Conservation (phyloP, 345 rosid species). For the Salix exigua region DNA sequence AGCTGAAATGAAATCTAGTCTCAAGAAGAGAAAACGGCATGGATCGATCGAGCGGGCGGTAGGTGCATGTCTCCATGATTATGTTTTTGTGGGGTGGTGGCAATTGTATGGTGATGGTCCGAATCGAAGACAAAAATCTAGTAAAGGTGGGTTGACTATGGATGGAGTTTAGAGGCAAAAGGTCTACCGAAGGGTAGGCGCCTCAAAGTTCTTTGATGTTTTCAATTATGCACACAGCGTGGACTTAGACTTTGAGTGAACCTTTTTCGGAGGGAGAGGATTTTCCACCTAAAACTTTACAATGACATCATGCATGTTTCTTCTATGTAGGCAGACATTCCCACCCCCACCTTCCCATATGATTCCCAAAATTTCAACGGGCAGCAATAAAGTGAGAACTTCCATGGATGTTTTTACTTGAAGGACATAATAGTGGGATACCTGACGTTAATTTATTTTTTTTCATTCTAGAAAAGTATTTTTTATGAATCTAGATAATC, state of each 20-base stretch:
- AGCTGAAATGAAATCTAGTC: neutral
- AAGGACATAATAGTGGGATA: neutral
- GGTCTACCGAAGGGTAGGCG: neutral
- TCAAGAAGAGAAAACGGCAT: neutral
- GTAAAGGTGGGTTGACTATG: neutral
- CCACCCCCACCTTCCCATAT: neutral
- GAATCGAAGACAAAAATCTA: neutral
- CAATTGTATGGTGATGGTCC: neutral
- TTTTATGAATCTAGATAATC: too few species aligned
- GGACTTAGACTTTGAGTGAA: neutral
- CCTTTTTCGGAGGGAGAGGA: neutral
- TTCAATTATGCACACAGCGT: neutral
- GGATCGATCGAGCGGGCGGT: neutral
- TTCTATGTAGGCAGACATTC: neutral
- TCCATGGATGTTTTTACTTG: neutral
- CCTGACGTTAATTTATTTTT: too few species aligned
- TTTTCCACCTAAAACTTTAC: neutral
- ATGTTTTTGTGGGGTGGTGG: neutral
- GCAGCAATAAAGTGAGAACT: neutral
- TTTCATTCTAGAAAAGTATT: too few species aligned
- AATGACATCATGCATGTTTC: neutral
- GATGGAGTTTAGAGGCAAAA: neutral
- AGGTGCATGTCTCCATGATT: neutral
- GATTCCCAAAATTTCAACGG: neutral
- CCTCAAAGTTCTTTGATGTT: neutral